Evolutionary conservation across 1,139 yeast species (phyloP), one percentile per base, ranked within the genome.

Genomic region (Kodamaea alishanica): DNA sequence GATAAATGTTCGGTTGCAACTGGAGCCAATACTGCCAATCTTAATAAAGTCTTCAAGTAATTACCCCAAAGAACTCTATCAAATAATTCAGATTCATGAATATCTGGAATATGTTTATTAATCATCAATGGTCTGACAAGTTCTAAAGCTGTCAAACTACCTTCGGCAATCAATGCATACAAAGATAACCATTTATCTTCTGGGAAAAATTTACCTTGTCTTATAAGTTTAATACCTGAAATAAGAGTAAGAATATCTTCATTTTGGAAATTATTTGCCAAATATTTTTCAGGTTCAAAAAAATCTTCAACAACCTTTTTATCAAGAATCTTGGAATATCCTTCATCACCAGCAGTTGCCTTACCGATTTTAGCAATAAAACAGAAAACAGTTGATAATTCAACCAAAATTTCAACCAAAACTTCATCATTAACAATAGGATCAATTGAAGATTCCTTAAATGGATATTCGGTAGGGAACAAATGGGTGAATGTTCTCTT

Each of bases 351-450:
- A 23, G 76, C 70, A 9, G 75, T 62, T 6, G 48, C 52, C 45
- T 66, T 70, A 24, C 79, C 79, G 41, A 79, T 69, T 47, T 68
- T 71, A n/a, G 82, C 71, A 38, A 82, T 62, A 51, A 71, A 77
- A 29, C 79, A 65, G 43, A 83, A 79, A 15, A 82, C 64, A 6
- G 82, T 71, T 12, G 84, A 70, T 39, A 86, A 56, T 56, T 88
- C 97, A 38, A 84, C 68, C 43, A 88, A 63, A 2, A 85, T 67
- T 56, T 88, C 97, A 31, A 83, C 88, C 46, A 84, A 68, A 2
- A 73, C 69, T 48, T 81, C 86, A 48, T 83, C 87, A 47, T 79
- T 78, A 22, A 86, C 86, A 37, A 81, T 70, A 0, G 95, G 82
- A 55, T 87, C 96, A 50, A 85, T 75, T 1, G 92, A 80, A 32